These are phyloP conservation scores for Allium cepa DNA, from an alignment of 106 monocot species.

Conservation along the genomic window DNA sequence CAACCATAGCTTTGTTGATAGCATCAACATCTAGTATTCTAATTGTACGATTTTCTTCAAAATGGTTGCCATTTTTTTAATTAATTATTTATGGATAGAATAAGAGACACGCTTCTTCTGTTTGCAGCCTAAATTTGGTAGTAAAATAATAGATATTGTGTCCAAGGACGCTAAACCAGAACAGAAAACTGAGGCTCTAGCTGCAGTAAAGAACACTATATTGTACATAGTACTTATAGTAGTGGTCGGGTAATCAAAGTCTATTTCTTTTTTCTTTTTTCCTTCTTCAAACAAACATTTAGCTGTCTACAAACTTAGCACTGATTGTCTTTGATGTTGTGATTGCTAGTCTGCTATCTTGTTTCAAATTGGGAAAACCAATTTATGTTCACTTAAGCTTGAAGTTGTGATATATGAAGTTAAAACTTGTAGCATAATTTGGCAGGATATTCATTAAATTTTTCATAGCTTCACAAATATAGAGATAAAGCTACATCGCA, in stretches of 20 bases:
- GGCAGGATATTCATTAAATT: no score
- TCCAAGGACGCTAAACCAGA: conserved; percentile 53
- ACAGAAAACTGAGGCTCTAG: conserved; percentile 50
- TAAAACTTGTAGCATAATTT: no score
- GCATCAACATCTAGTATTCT: conserved; percentile 80
- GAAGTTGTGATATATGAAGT: no score
- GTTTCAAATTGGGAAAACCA: no score
- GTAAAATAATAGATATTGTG: conserved; percentile 77
- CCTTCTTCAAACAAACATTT: not conserved
- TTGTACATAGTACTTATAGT: conserved; percentile 50
- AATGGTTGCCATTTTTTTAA: not conserved
- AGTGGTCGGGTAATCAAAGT: conserved; percentile 37
- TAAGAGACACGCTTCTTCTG: no score
- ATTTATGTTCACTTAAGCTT: no score
- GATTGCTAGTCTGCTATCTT: no score
- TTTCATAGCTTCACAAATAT: no score
- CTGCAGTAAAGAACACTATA: conserved; percentile 48
- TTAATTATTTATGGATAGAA: not conserved
- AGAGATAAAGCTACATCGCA: no score
- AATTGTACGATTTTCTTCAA: conserved; percentile 67
- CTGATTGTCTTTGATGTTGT: not conserved
- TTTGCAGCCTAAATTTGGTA: conserved; percentile 80
- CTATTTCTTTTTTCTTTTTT: no score
- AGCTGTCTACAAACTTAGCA: not conserved
- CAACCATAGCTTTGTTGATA: conserved; percentile 71